Percentiles rank a stretch among this genome's conserved stretches.
These are phyloP conservation scores for Herpotrichia juniperi DNA, from an alignment of 2,329 filamentous ascomycete genomes.

Conservation along the genomic window DNA sequence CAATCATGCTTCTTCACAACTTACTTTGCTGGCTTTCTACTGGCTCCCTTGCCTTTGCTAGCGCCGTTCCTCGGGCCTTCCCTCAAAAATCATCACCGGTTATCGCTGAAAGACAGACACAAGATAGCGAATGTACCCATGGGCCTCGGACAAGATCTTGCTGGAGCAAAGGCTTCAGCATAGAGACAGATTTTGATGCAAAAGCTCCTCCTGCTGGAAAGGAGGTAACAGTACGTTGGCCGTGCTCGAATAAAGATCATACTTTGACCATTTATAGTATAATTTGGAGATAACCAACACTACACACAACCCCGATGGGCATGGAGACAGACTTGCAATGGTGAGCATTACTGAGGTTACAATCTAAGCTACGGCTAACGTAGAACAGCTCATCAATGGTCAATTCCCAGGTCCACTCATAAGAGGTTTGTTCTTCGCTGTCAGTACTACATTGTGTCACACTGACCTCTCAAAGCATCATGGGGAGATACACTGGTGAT, in stretches of 20 bases:
- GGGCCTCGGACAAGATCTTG: constrained; percentile 48
- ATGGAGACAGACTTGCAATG: constrained; percentile 38
- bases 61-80: constrained; percentile 28
- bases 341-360: constrained; percentile 33
- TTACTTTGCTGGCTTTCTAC: constrained; percentile 32
- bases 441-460: neutral
- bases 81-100: constrained; percentile 18
- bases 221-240: constrained; percentile 32
- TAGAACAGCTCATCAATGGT: constrained; percentile 54
- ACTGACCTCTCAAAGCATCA: constrained; percentile 21
- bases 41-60: constrained; percentile 31
- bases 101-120: constrained; percentile 32
- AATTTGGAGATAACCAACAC: constrained; percentile 49
- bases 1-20: constrained; percentile 32
- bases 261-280: constrained; percentile 33
- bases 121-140: constrained; percentile 48
- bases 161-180: constrained; percentile 51
- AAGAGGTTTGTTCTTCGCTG: constrained; percentile 12
- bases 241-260: constrained; percentile 19
- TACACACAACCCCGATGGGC: constrained; percentile 49
- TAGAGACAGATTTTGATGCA: constrained; percentile 53
- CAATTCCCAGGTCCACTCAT: constrained; percentile 67
- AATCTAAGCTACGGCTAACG: constrained; percentile 28
- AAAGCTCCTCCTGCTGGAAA: constrained; percentile 49
- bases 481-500: constrained; percentile 50